Evolutionary conservation across 257 asterid genomes (phyloP).

Genomic region (Thymus mandschuricus): DNA sequence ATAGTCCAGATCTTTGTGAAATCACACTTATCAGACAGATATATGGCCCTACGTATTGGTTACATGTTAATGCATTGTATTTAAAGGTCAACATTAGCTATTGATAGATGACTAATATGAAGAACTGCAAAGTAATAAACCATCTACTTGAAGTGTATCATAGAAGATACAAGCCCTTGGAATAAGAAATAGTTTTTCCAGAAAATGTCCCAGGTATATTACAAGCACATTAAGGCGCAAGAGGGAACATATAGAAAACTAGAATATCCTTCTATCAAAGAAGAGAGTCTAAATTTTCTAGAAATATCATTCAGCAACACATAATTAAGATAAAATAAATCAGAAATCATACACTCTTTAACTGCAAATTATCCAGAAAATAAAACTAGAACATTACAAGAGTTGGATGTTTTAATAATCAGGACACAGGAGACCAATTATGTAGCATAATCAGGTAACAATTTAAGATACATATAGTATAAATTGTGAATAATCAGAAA

Average conservation of each 20-base stretch:
- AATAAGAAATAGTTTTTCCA: not conserved
- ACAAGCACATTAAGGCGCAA: conserved; percentile 2
- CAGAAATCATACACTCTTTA: not conserved
- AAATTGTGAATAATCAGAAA: not conserved
- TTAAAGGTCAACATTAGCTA: not conserved
- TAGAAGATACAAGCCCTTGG: not conserved
- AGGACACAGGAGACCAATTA: conserved; percentile 10
- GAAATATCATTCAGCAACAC: not conserved
- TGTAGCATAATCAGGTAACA: conserved; percentile 13
- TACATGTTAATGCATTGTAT: not conserved
- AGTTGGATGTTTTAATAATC: conserved; percentile 1
- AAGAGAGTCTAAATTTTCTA: not conserved
- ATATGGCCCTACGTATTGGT: not conserved
- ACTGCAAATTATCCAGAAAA: conserved; percentile 19
- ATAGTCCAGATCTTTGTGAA: conserved; percentile 8
- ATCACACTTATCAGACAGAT: not conserved
- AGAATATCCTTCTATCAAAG: conserved; percentile 9
- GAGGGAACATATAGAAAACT: conserved; percentile 21
- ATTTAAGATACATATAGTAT: conserved; percentile 12
- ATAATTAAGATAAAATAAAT: conserved; percentile 7
- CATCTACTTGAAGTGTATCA: not conserved
- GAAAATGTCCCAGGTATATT: not conserved
- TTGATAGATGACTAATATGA: not conserved
- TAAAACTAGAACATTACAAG: not conserved
- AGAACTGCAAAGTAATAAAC: not conserved